These are phyloP conservation scores for Zymoseptoria passerinii DNA, from an alignment of 2,329 filamentous ascomycete genomes.

Conservation along the genomic window DNA sequence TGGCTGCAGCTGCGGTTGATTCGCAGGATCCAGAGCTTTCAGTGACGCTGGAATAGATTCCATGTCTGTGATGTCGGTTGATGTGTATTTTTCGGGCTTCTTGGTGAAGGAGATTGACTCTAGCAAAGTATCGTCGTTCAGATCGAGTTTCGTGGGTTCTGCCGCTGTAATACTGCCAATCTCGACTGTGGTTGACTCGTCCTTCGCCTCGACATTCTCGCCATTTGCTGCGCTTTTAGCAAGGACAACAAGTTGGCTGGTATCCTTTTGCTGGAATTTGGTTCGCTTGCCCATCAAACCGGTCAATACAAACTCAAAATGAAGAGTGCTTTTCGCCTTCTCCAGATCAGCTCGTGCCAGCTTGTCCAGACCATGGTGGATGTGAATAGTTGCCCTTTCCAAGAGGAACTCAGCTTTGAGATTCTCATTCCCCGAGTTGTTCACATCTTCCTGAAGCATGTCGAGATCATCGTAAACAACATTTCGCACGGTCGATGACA, in stretches of 20 bases:
- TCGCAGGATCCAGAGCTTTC: conserved; percentile 59
- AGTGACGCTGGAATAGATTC: conserved; percentile 53
- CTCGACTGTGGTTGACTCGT: conserved; percentile 3
- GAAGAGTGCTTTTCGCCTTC: conserved; percentile 56
- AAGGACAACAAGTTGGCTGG: conserved; percentile 83
- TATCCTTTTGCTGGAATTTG: conserved; percentile 67
- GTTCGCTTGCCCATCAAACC: conserved; percentile 81
- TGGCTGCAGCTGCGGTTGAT: conserved; percentile 73
- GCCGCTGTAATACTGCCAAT: conserved; percentile 5
- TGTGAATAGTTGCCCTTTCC: conserved; percentile 75
- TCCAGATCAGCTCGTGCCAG: conserved; percentile 65
- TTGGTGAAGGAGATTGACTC: conserved; percentile 76
- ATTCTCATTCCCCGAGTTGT: conserved; percentile 10
- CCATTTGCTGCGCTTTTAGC: conserved; percentile 59
- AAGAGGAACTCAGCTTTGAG: conserved; percentile 65
- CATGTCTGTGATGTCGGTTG: conserved; percentile 37
- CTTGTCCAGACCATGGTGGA: conserved; percentile 71
- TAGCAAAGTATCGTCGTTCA: conserved; percentile 89
- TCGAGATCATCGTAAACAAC: conserved; percentile 53
- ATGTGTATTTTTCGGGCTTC: conserved; percentile 29
- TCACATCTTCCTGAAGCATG: conserved; percentile 42
- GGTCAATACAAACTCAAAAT: conserved; percentile 73
- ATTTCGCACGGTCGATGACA: conserved; percentile 51
- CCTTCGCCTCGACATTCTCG: background rate
- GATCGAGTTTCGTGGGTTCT: conserved; percentile 51